phyloP scores from a whole-genome alignment of 1,284 basidiomycete genomes.

The Leccinum pachyderme region DNA sequence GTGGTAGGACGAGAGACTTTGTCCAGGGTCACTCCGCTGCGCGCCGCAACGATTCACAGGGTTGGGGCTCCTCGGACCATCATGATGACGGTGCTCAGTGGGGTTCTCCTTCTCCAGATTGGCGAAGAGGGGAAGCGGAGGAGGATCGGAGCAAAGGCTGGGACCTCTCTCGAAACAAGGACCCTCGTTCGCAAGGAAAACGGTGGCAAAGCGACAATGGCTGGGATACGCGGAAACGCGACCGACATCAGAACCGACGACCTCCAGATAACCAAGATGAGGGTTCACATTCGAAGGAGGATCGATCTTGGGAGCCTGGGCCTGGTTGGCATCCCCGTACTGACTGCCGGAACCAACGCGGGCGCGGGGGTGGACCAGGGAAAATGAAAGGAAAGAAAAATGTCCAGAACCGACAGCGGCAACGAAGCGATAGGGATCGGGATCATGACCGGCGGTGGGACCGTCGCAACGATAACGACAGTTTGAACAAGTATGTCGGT shows the following conservation, averaged over 20 bases:
- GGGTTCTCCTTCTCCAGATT: constrained; percentile 45
- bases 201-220: constrained; percentile 40
- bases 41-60: constrained; percentile 42
- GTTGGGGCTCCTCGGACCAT: constrained; percentile 37
- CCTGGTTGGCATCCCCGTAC: constrained; percentile 53
- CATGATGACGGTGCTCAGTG: constrained; percentile 41
- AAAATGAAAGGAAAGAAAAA: constrained; percentile 39
- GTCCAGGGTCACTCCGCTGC: constrained; percentile 42
- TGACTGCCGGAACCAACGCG: constrained; percentile 39
- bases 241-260: constrained; percentile 32
- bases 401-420: constrained; percentile 47
- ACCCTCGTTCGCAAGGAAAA: constrained; percentile 30
- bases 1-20: constrained; percentile 41
- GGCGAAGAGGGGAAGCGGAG: constrained; percentile 30
- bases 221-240: constrained; percentile 38
- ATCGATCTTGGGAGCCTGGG: constrained; percentile 64
- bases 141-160: constrained; percentile 33
- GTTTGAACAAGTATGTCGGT: constrained; percentile 63
- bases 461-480: constrained; percentile 58
- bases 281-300: constrained; percentile 31
- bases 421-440: constrained; percentile 46
- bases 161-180: constrained; percentile 28
- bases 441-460: constrained; percentile 44
- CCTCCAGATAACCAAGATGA: constrained; percentile 33
- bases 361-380: constrained; percentile 36